Evolutionary conservation across 2,329 filamentous ascomycete species (phyloP).

Genomic region (Penicillium sclerotiorum): DNA sequence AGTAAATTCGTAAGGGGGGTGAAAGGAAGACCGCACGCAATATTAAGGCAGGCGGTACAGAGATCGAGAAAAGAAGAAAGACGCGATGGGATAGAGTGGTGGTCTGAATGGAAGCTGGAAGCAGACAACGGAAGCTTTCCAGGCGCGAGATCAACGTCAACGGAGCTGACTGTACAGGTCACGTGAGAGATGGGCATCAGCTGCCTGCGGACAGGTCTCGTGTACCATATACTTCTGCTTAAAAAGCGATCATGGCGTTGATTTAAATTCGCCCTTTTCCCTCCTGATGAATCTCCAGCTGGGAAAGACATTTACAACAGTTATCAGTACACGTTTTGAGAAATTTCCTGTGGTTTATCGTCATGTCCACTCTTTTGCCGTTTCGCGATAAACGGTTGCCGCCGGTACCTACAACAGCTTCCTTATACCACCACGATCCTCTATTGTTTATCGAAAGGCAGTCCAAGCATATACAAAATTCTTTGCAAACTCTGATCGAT

Average conservation of each 20-base stretch:
- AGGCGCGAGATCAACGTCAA: conserved; percentile 32
- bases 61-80: conserved; percentile 18
- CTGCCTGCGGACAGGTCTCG: conserved; percentile 1
- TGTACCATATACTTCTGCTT: neutral
- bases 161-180: conserved; percentile 29
- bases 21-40: conserved; percentile 8
- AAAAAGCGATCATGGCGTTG: neutral
- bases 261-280: neutral
- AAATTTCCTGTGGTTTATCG: neutral
- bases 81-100: conserved; percentile 25
- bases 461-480: conserved; percentile 57
- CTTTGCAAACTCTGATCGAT: conserved; percentile 62
- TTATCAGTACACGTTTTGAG: too few species aligned
- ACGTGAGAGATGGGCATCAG: conserved; percentile 19
- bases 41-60: conserved; percentile 8
- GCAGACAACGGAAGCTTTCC: conserved; percentile 29
- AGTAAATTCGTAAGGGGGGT: neutral
- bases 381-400: conserved; percentile 27
- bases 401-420: conserved; percentile 33
- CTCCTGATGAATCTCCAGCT: neutral
- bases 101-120: conserved; percentile 27
- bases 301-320: too few species aligned
- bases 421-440: conserved; percentile 41
- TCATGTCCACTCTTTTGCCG: conserved; percentile 37
- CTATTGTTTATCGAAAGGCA: conserved; percentile 56